A percentile compares a stretch with the other conserved stretches of the same genome.
Conservation (phyloP, 495 filamentous ascomycete species). For the Talaromyces thailandensis region DNA sequence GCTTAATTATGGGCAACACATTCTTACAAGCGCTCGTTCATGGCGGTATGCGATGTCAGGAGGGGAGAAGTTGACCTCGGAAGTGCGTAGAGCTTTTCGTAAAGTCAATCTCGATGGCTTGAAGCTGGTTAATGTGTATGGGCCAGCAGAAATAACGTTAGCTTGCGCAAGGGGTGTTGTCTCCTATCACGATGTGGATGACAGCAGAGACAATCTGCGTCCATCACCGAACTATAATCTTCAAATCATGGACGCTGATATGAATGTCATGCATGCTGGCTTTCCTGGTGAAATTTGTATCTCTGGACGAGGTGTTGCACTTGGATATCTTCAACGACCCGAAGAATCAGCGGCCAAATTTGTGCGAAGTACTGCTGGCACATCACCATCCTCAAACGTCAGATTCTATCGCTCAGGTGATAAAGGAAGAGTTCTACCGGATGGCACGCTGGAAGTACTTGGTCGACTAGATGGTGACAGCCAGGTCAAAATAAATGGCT, state of each 20-base stretch:
- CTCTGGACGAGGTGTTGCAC: neutral
- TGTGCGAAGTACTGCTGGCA: neutral
- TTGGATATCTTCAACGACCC: neutral
- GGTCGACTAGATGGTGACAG: slow-evolving; percentile 25
- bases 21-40: neutral
- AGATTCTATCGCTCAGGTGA: slow-evolving; percentile 8
- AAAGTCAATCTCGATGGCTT: slow-evolving; percentile 13
- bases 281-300: slow-evolving; percentile 1
- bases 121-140: slow-evolving; percentile 23
- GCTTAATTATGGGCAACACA: slow-evolving; percentile 19
- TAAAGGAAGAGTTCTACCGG: slow-evolving; percentile 9
- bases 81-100: slow-evolving; percentile 14
- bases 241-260: neutral
- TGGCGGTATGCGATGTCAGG: slow-evolving; percentile 10
- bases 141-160: slow-evolving; percentile 21
- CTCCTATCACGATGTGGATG: neutral
- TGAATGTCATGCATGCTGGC: neutral
- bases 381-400: neutral
- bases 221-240: neutral
- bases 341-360: neutral
- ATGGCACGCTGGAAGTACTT: slow-evolving; percentile 20
- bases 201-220: neutral
- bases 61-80: slow-evolving; percentile 14
- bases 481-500: slow-evolving; percentile 37
- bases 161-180: neutral